Conservation (phyloP, 345 rosid genomes). For the Tarenaya hassleriana region DNA sequence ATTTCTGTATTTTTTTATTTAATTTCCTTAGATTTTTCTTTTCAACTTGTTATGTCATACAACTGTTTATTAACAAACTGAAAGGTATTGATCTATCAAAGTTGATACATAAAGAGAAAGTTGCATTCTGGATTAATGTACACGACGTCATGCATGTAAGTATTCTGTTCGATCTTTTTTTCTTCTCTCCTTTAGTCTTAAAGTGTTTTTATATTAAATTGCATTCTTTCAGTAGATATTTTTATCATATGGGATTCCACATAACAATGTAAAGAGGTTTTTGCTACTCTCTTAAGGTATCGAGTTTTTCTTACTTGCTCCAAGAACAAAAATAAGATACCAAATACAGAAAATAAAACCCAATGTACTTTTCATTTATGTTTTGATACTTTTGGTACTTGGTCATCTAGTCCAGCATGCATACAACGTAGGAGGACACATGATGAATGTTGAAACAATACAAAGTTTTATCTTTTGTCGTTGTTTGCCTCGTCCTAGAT, state of each 20-base stretch:
- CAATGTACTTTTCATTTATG: neutral
- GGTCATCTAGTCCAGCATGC: slow-evolving; percentile 50
- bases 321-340: neutral
- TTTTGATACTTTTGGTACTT: neutral
- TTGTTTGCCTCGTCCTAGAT: slow-evolving; percentile 86
- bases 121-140: slow-evolving; percentile 93
- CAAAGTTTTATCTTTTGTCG: slow-evolving; percentile 71
- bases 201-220: neutral
- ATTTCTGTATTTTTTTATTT: no score
- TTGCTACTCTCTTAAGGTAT: slow-evolving; percentile 71
- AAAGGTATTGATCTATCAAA: slow-evolving; percentile 65
- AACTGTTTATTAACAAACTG: slow-evolving; percentile 61
- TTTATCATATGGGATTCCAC: slow-evolving; percentile 81
- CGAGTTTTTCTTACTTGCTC: slow-evolving; percentile 2
- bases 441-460: slow-evolving; percentile 65
- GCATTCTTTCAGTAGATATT: slow-evolving; percentile 42
- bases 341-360: neutral
- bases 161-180: slow-evolving; percentile 4
- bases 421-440: slow-evolving; percentile 81
- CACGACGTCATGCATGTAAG: slow-evolving; percentile 97
- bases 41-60: slow-evolving; percentile 24
- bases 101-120: slow-evolving; percentile 71
- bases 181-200: neutral
- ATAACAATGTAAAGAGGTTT: slow-evolving; percentile 74
- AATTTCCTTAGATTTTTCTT: no score